Base-by-base conservation (phyloP, 495 filamentous ascomycete genomes). In the Talaromyces trachyspermus region DNA sequence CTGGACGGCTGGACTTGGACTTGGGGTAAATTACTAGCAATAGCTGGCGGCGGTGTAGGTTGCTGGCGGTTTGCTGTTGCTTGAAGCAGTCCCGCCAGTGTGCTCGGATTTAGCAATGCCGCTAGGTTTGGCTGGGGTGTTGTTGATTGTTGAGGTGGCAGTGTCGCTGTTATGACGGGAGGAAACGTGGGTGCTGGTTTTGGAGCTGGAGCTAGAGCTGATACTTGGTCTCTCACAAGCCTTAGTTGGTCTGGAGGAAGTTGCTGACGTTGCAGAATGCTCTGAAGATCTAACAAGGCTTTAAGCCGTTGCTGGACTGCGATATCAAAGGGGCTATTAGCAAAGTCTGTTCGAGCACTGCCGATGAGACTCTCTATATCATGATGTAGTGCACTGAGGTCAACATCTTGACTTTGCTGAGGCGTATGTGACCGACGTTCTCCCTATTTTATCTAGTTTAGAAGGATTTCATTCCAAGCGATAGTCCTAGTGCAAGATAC, bases 271-370 rank as follows among this genome's bases (percentile, higher is more conserved):
- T 85, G 76, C 64, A 97, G 68, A 57, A 95, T 81, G 38, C 63
- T 77, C 67, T 95, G 84, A 51, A 97, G 76, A 63, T 91, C 88
- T 63, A 94, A 66, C 54, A 97, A 75, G 15, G 90, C 88, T 63
- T 90, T 85, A 57, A 97, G 65, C 56, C 83, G 84, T 49, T 78
- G 79, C 65, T 89, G 83, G 53, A 83, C 74, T 58, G 78, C 76
- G 62, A 72, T 66, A 70, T 95, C 85, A 67, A 78, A 76, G 30
- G 80, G 83, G 62, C 80, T 84, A 42, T 76, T 76, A 50, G 83
- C 83, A 66, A 85, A 84, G 50, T 87, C 82, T 50, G 70, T 75
- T 64, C 81, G 81, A 40, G 83, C 79, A 47, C 74, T 68, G 54
- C 69, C 64, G 59, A 95, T 88, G 45, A 95, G 71, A 50, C 74